phyloP scores from a whole-genome alignment of 371 early-diverging fungal species.

The Mucor saturninus region DNA sequence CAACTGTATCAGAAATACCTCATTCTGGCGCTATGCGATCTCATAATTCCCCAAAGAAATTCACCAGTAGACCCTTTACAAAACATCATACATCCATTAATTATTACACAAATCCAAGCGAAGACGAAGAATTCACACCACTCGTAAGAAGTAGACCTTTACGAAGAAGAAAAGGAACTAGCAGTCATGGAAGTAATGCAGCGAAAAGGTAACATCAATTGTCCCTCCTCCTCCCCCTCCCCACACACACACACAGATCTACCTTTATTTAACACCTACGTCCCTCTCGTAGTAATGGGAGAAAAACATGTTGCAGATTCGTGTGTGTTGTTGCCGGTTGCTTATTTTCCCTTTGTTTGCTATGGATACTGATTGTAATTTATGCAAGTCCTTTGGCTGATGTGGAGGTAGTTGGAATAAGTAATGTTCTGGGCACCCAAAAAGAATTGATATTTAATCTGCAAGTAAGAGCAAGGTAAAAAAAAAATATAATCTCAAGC shows the following conservation, averaged over 20 bases:
- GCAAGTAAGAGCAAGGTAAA: conserved; percentile 37
- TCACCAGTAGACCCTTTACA: conserved; percentile 8
- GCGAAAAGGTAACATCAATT: conserved; percentile 6
- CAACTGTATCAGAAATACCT: conserved; percentile 38
- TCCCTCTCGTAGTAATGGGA: not conserved
- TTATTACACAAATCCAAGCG: conserved; percentile 18
- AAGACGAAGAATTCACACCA: conserved; percentile 25
- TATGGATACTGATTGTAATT: conserved; percentile 15
- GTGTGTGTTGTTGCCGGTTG: conserved; percentile 5
- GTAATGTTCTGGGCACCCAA: conserved; percentile 67
- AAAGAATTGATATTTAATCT: conserved; percentile 64
- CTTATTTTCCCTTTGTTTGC: conserved; percentile 1
- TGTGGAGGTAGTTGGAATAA: conserved; percentile 47
- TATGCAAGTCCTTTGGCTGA: conserved; percentile 35
- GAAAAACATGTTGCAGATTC: conserved; percentile 9
- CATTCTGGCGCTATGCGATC: not conserved
- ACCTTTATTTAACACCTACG: not conserved
- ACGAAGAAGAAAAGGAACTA: conserved; percentile 23
- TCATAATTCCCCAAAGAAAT: conserved; percentile 7
- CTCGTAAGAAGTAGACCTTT: conserved; percentile 17
- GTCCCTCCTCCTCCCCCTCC: not conserved
- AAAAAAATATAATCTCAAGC: not conserved
- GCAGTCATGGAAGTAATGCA: conserved; percentile 10
- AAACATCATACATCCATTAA: conserved; percentile 7
- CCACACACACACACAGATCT: not conserved